These are phyloP conservation scores for Tuber melanosporum DNA, from an alignment of 495 filamentous ascomycete genomes.

Conservation along the genomic window DNA sequence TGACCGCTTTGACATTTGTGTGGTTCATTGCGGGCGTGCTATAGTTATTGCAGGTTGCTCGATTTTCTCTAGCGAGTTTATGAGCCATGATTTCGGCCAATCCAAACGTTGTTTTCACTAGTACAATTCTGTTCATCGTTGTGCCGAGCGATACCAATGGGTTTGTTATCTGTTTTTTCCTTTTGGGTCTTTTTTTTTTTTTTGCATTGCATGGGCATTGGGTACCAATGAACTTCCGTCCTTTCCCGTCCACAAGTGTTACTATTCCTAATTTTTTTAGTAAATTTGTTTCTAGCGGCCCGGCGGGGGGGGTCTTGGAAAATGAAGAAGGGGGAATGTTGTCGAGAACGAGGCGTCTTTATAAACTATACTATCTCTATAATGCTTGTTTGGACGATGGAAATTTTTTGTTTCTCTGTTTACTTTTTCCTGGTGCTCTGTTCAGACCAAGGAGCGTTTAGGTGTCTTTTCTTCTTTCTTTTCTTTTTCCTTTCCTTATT, in stretches of 20 bases:
- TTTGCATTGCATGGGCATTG: slow-evolving; percentile 32
- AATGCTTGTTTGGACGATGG: neutral
- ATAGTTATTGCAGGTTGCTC: slow-evolving; percentile 7
- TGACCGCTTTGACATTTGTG: slow-evolving; percentile 77
- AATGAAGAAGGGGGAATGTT: neutral
- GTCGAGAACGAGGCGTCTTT: neutral
- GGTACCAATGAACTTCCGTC: slow-evolving; percentile 35
- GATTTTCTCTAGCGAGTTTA: neutral
- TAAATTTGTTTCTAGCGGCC: neutral
- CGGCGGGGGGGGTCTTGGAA: neutral
- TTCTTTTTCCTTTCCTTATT: neutral
- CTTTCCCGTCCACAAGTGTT: neutral
- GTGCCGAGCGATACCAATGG: neutral
- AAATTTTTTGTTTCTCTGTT: slow-evolving; percentile 5
- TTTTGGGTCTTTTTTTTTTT: slow-evolving; percentile 12
- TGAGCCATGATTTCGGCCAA: neutral
- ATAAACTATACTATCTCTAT: slow-evolving; percentile 1
- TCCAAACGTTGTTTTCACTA: neutral
- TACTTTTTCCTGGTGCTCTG: slow-evolving; percentile 11
- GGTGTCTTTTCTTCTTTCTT: slow-evolving; percentile 12
- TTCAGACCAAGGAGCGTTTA: slow-evolving; percentile 9
- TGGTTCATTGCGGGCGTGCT: slow-evolving; percentile 67
- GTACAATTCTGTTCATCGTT: neutral
- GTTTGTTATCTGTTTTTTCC: slow-evolving; percentile 15
- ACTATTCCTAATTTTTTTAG: slow-evolving; percentile 3